Evolutionary conservation across 2,329 filamentous ascomycete genomes (phyloP), one percentile per base, ranked within the genome.

Genomic region (Zymoseptoria passerinii): DNA sequence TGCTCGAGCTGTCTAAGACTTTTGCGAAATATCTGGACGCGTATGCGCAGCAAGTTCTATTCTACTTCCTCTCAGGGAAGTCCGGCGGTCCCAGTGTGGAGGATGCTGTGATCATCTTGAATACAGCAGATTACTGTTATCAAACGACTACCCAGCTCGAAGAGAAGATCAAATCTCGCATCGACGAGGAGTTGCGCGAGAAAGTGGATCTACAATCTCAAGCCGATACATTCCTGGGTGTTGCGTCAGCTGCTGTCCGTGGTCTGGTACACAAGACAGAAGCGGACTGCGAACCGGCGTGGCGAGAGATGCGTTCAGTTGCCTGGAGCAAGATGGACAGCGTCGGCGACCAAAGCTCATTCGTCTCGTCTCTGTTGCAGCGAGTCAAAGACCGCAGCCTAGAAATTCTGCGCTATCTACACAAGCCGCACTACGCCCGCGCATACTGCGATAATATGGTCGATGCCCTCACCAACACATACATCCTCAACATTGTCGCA

Each of bases 51-150:
- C 90, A 95, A 67, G 90, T 99, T 2, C 79, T 99, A 6, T 81
- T 95, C 16, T 82, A 86, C 63, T 87, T 88, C 61, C 78, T 87
- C 18, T 81, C 81, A 28, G 83, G 88, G 74, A 68, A 84, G 72
- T 64, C 80, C 65, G 73, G 80, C 69, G 67, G 81, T 62, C 80
- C 82, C 1, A 82, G 82, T 0, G 75, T 94, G 1, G 86, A 96
- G 67, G 88, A 96, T 62, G 83, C 89, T 3, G 82, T 96, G 13
- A 78, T 95, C 3, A 91, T 97, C 1, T 79, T 99, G 52, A 99
- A 99, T 71, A 97, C 94, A 1, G 92, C 94, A 0, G 94, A 99
- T 70, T 99, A 97, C 73, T 99, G 94, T 83, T 92, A 96, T 70
- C 85, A 84, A 27, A 97, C 95, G 28, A 94, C 91, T 53, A 91